These are phyloP conservation scores for Dioscorea cayenensis DNA, from an alignment of 116 monocot species.

Conservation along the genomic window DNA sequence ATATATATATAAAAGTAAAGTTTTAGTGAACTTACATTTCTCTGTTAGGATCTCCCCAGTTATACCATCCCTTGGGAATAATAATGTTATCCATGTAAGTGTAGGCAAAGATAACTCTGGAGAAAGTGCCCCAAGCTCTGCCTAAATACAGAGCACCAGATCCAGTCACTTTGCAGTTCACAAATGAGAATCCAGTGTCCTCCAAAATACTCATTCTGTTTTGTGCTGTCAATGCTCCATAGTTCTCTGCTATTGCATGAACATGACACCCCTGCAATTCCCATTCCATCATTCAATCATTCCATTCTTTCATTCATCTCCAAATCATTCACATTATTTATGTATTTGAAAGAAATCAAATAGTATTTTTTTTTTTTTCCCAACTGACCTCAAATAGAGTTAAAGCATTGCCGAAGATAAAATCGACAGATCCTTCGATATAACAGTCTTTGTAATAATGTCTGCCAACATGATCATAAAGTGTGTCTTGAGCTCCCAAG, in stretches of 20 bases:
- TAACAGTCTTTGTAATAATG: constrained; percentile 98
- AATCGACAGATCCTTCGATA: constrained; percentile 95
- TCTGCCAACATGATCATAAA: constrained; percentile 82
- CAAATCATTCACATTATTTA: background rate
- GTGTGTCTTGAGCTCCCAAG: constrained; percentile 89
- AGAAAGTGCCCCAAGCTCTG: constrained; percentile 93
- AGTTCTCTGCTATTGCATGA: constrained; percentile 69
- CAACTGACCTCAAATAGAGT: constrained; percentile 65
- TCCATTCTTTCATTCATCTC: background rate
- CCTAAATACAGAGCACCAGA: constrained; percentile 88
- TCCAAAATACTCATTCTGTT: constrained; percentile 83
- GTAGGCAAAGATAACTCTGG: constrained; percentile 85
- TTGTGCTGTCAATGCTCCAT: constrained; percentile 87
- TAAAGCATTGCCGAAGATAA: constrained; percentile 94
- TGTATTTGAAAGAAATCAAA: too few species aligned
- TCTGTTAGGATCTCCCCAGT: constrained; percentile 90
- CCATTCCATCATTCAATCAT: too few species aligned
- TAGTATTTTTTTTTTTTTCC: too few species aligned
- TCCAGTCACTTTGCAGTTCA: constrained; percentile 89
- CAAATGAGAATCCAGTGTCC: constrained; percentile 98
- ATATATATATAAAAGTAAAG: background rate
- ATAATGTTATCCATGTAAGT: constrained; percentile 97
- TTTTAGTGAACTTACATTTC: constrained; percentile 43
- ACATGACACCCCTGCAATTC: constrained; percentile 58
- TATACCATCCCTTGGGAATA: constrained; percentile 77